Percentiles rank a stretch among this genome's conserved stretches.
Conservation (phyloP, 2,329 filamentous ascomycete species). For the Alternaria metachromatica region DNA sequence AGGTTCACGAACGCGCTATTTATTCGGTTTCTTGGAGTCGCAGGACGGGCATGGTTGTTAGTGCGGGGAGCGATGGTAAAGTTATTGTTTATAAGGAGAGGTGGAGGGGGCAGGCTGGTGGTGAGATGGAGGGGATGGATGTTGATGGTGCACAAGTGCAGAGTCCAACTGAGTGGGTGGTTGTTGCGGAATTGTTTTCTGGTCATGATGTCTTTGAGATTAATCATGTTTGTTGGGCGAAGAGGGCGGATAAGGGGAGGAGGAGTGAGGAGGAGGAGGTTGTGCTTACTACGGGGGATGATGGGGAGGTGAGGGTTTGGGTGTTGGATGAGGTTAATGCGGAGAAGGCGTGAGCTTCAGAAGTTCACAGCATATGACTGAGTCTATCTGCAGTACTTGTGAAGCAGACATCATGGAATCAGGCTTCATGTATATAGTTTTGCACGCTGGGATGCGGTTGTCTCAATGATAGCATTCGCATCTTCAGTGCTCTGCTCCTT, state of each 20-base stretch:
- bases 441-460: too few relatives aligned
- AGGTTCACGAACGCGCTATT: constrained; percentile 77
- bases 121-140: constrained; percentile 22
- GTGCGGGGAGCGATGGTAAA: constrained; percentile 76
- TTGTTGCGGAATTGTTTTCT: constrained; percentile 72
- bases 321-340: constrained; percentile 45
- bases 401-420: too few relatives aligned
- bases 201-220: constrained; percentile 93
- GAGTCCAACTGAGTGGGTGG: too few relatives aligned
- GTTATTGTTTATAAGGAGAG: constrained; percentile 32
- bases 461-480: too few relatives aligned
- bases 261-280: constrained; percentile 76
- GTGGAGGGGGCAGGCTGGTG: constrained; percentile 26
- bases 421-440: too few relatives aligned
- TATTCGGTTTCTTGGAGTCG: constrained; percentile 88
- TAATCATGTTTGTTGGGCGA: constrained; percentile 90
- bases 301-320: constrained; percentile 88
- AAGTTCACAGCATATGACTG: too few relatives aligned
- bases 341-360: too few relatives aligned
- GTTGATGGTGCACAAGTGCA: constrained; percentile 21
- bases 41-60: constrained; percentile 78
- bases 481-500: neutral
- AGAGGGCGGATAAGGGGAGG: constrained; percentile 71
- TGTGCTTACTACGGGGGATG: constrained; percentile 88
- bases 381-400: too few relatives aligned